Evolutionary conservation across 306 rosid species (phyloP), one percentile per base, ranked within the genome.

Genomic region (Amphicarpaea edgeworthii): DNA sequence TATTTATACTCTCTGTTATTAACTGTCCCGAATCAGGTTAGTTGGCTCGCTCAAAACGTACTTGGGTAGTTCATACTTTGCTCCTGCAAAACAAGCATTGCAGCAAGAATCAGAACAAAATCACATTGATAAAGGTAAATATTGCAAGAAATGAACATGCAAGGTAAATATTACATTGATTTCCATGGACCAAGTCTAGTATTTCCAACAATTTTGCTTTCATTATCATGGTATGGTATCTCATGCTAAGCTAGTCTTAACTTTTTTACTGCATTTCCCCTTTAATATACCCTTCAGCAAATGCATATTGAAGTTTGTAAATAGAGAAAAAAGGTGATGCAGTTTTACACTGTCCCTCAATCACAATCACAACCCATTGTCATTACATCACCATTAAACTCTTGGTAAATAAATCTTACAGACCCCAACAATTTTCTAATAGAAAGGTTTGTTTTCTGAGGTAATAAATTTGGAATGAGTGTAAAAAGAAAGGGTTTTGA

Each of bases 41-140:
- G 97, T 90, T 38, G 99, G 99, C 86, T 96, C 99, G 42, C 98
- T 96, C 93, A 96, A 83, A 70, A 96, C 99, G 65, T 96, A 92
- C 89, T 90, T 96, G 21, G 99, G 99, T 45, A 96, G 88, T 65
- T 96, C 99, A 47, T 96, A 96, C 87, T 92, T 92, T 4, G 98
- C 97, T 28, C 99, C 99, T 96, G 92, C 84, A 77, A 82, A 19
- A 81, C 68, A 74, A 68, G 55, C 12, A 54, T 80, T 49, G 70
- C 24, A 73, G 23, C 15, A 53, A 69, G 6, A 20, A 62, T 79
- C 72, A 78, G 80, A 37, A 54, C 55, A 45, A 49, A 34, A 61
- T 30, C 21, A 7, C 38, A 61, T 37, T 55, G 28, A 74, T 54
- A 59, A 1, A 70, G 26, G 19, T 21, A 77, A 71, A 63, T 51